Percentiles rank a stretch among this genome's conserved stretches.
These are phyloP conservation scores for Gentiana straminea DNA, from an alignment of 257 asterid species.

Conservation along the genomic window DNA sequence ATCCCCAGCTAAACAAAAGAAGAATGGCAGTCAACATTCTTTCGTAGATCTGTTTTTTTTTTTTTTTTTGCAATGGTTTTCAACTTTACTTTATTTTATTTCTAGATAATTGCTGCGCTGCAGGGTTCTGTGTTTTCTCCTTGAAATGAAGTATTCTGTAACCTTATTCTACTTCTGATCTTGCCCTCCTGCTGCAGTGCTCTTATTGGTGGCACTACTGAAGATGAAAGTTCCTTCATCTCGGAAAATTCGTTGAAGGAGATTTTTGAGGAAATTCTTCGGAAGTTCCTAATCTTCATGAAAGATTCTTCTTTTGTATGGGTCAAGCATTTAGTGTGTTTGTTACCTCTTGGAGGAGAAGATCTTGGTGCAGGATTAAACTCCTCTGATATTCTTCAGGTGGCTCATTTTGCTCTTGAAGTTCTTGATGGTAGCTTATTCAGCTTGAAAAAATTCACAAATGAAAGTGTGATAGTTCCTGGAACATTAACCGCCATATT, in stretches of 20 bases:
- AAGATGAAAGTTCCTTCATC: constrained; percentile 49
- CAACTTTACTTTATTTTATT: neutral
- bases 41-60: neutral
- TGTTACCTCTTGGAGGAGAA: constrained; percentile 27
- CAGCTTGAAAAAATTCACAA: constrained; percentile 35
- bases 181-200: constrained; percentile 50
- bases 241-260: constrained; percentile 34
- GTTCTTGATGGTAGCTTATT: constrained; percentile 64
- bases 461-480: constrained; percentile 52
- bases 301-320: constrained; percentile 60
- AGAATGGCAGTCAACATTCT: neutral
- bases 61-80: neutral
- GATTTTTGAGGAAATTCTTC: constrained; percentile 47
- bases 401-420: constrained; percentile 60
- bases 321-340: constrained; percentile 57
- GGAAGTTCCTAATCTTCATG: constrained; percentile 47
- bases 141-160: constrained; percentile 5
- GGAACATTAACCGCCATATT: constrained; percentile 53
- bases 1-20: too few relatives aligned
- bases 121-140: neutral
- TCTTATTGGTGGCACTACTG: constrained; percentile 66
- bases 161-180: constrained; percentile 5
- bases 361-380: constrained; percentile 22
- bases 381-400: constrained; percentile 45
- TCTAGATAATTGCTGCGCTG: neutral